phyloP scores from a whole-genome alignment of 2,329 filamentous ascomycete genomes.

The Westerdykella aurantiaca region DNA sequence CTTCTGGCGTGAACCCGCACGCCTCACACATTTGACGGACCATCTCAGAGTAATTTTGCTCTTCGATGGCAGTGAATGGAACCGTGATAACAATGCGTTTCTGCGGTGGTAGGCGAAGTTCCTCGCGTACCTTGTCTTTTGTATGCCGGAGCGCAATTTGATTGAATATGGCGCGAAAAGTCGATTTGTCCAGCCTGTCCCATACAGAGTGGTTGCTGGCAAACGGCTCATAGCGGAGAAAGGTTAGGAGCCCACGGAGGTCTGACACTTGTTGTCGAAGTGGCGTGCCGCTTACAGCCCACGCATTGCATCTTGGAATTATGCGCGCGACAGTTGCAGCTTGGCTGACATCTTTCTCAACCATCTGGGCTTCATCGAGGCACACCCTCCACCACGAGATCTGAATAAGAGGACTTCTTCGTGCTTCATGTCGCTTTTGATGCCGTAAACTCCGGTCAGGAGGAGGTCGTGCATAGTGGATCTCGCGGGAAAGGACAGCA shows the following conservation, averaged over 20 bases:
- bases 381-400: conserved; percentile 84
- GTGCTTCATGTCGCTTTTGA: conserved; percentile 59
- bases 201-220: conserved; percentile 60
- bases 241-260: conserved; percentile 72
- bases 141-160: conserved; percentile 75
- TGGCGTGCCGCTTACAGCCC: conserved; percentile 89
- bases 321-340: conserved; percentile 73
- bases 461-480: conserved; percentile 67
- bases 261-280: conserved; percentile 74
- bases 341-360: conserved; percentile 80
- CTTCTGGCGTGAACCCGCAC: conserved; percentile 60
- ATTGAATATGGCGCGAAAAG: conserved; percentile 65
- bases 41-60: conserved; percentile 76
- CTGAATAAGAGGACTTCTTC: conserved; percentile 69
- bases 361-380: conserved; percentile 77
- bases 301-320: conserved; percentile 79
- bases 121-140: conserved; percentile 71
- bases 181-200: conserved; percentile 60
- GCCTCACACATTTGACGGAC: conserved; percentile 70
- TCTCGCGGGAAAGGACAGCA: conserved; percentile 67
- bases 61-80: conserved; percentile 84
- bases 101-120: conserved; percentile 74
- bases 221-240: conserved; percentile 74
- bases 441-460: conserved; percentile 65
- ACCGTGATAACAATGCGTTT: conserved; percentile 82